phyloP scores from a whole-genome alignment of 2,329 filamentous ascomycete genomes.

The Cercospora canescens region DNA sequence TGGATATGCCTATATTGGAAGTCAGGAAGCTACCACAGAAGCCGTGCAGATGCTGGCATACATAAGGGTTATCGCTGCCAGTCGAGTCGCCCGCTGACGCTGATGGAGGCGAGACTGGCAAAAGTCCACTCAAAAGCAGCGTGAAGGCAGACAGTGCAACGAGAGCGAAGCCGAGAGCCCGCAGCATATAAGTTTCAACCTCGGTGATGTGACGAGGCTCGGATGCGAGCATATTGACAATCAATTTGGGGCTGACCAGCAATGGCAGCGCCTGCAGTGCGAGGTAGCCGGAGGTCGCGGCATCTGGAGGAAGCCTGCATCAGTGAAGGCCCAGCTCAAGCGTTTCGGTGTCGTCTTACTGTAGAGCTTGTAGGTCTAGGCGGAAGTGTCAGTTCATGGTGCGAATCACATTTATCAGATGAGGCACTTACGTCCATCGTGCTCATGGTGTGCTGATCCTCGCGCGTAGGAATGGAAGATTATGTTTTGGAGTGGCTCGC shows the following conservation, averaged over 20 bases:
- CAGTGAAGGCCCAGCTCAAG: neutral
- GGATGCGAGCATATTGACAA: conserved; percentile 59
- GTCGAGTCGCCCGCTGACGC: neutral
- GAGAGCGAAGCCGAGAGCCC: conserved; percentile 67
- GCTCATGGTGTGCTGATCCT: neutral
- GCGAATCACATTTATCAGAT: neutral
- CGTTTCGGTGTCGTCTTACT: neutral
- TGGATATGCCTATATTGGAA: conserved; percentile 54
- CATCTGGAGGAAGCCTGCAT: neutral
- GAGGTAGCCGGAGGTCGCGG: conserved; percentile 44
- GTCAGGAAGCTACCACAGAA: neutral
- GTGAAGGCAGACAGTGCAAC: conserved; percentile 63
- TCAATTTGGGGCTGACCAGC: conserved; percentile 60
- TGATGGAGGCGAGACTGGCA: conserved; percentile 56
- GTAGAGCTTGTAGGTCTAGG: conserved; percentile 7
- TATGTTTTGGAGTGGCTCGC: neutral
- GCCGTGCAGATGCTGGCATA: neutral
- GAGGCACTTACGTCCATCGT: conserved; percentile 1
- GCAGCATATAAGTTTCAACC: conserved; percentile 72
- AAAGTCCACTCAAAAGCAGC: conserved; percentile 68
- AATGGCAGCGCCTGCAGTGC: conserved; percentile 53
- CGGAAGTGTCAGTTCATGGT: neutral
- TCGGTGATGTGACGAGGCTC: conserved; percentile 56
- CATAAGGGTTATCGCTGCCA: conserved; percentile 2
- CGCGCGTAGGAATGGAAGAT: neutral